phyloP scores from a whole-genome alignment of 441 rosid genomes.

The Cnidoscolus chayamansa region DNA sequence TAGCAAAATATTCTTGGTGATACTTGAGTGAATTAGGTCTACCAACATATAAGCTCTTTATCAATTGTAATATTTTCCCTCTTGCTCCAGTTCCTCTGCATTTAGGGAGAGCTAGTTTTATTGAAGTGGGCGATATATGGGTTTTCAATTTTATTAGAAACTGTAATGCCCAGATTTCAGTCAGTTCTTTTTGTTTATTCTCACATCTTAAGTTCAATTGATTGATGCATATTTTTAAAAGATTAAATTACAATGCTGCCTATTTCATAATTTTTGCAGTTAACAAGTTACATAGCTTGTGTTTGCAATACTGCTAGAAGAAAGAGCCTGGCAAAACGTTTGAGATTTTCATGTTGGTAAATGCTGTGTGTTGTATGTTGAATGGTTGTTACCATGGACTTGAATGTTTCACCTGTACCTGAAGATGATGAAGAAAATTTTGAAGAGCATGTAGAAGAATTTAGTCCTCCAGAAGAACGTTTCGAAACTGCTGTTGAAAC shows the following conservation, averaged over 20 bases:
- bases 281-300: neutral
- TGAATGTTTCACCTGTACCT: slow-evolving; percentile 89
- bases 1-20: neutral
- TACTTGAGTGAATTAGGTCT: neutral
- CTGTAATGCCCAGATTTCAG: neutral
- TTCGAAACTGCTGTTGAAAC: slow-evolving; percentile 74
- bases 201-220: neutral
- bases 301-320: slow-evolving; percentile 4
- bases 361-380: slow-evolving; percentile 48
- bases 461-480: slow-evolving; percentile 46
- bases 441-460: slow-evolving; percentile 53
- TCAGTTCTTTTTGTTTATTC: neutral
- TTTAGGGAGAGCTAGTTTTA: neutral
- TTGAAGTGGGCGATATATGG: neutral
- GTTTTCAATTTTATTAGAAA: neutral
- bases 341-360: slow-evolving; percentile 27
- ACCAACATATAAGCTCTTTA: neutral
- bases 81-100: neutral
- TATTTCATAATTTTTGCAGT: neutral
- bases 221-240: neutral
- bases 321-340: slow-evolving; percentile 8
- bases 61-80: neutral
- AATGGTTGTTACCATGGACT: slow-evolving; percentile 87
- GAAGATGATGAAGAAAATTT: slow-evolving; percentile 91
- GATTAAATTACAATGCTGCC: slow-evolving; percentile 3